Evolutionary conservation across 345 rosid species (phyloP).

Genomic region (Crucihimalaya himalaica): DNA sequence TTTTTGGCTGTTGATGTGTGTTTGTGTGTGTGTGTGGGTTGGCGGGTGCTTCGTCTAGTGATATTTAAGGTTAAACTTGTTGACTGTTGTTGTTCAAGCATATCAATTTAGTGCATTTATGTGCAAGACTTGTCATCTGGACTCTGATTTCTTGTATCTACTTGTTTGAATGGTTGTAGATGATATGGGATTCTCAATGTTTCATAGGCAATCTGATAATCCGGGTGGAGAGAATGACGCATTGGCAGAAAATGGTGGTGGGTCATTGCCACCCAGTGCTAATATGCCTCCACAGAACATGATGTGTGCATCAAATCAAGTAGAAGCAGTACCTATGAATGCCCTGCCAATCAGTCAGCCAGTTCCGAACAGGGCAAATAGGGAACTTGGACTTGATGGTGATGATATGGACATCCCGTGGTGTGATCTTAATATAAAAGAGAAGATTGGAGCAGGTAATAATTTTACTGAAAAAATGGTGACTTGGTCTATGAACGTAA

Average conservation of each 20-base stretch:
- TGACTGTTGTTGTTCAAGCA: conserved; percentile 3
- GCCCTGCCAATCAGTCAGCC: conserved; percentile 48
- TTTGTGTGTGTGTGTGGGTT: background rate
- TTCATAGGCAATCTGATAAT: conserved; percentile 52
- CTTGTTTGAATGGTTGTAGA: conserved; percentile 48
- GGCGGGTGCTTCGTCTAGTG: conserved; percentile 5
- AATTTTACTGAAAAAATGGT: background rate
- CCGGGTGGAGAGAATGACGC: conserved; percentile 52
- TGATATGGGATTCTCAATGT: conserved; percentile 52
- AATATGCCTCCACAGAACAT: conserved; percentile 50
- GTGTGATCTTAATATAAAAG: conserved; percentile 86
- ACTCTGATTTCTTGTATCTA: conserved; percentile 24
- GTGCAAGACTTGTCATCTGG: conserved; percentile 10
- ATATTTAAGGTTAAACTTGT: background rate
- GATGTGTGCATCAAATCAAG: conserved; percentile 43
- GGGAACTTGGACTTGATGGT: conserved; percentile 66
- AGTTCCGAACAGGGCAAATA: conserved; percentile 47
- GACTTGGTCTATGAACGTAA: conserved; percentile 1
- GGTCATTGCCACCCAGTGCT: conserved; percentile 41
- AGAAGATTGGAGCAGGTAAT: conserved; percentile 98
- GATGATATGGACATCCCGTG: conserved; percentile 92
- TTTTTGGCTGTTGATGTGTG: conserved; percentile 19
- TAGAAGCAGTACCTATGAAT: conserved; percentile 49
- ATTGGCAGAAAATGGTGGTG: conserved; percentile 48
- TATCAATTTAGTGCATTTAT: conserved; percentile 18